Evolutionary conservation across 2,329 filamentous ascomycete species (phyloP), one percentile per base, ranked within the genome.

Genomic region (Alternaria rosae): DNA sequence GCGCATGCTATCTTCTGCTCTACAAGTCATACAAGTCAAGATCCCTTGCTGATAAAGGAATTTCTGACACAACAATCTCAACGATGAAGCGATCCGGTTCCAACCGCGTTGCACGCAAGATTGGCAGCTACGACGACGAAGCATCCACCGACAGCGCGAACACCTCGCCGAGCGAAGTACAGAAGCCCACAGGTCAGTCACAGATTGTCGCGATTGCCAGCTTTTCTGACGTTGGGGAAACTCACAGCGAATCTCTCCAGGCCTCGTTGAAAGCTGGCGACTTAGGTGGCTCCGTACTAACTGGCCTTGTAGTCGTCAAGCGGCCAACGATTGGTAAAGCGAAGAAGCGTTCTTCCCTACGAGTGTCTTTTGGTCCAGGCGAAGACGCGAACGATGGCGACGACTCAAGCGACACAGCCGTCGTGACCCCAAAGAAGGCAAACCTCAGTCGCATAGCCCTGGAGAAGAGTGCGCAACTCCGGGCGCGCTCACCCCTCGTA

Each of bases 361-460:
- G 91, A 7, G 84, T 96, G 21, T 96, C 93, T 0, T 96, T 97
- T 76, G 92, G 90, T 0, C 86, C 87, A 0, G 83, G 83, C 26
- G 84, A 85, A 17, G 84, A 85, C 6, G 71, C 53, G 21, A 86
- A 84, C 6, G 85, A 86, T 48, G 83, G 84, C 21, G 83, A 84
- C 41, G 83, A 86, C 13, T 82, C 81, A 11, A 72, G 75, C 44
- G 79, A 81, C n/a, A 76, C 80, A 0, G 85, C 86, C 53, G 81
- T 87, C 0, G 84, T 88, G 41, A 87, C 87, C 0, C 86, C 89
- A 0, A 92, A 89, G 76, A 87, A 89, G 59, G 82, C 85, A 6
- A 86, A 84, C 9, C 82, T 92, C 2, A 88, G 87, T 30, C 84
- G 89, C 57, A 84, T 89, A 60, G 88, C 88, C 1, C 78, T 89